Evolutionary conservation across 2,329 filamentous ascomycete genomes (phyloP), one percentile per base, ranked within the genome.

Genomic region (Sporothrix inflata): DNA sequence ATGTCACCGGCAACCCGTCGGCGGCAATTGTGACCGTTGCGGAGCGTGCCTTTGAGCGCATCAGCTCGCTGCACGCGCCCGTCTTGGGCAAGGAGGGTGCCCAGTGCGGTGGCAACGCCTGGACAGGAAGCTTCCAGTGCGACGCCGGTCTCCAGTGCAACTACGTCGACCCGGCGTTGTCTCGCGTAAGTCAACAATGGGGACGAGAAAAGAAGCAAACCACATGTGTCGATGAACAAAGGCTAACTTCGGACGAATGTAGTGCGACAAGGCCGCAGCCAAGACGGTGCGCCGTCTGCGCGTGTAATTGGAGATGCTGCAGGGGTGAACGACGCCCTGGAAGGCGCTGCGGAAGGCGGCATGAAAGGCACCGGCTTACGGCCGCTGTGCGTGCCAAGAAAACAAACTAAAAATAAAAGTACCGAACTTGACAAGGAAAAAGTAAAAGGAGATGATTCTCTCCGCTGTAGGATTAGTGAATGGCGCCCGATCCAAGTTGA

Each of bases 1-100:
- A 88, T 69, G 83, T 87, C n/a, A 86, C 86, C 2, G 87, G 86
- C 45, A 90, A 90, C 77, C 88, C 88, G 1, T 85, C 86, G 45
- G 85, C 87, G 0, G 83, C 86, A 11, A 86, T 90, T 76, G 86
- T 90, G 77, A 82, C 86, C 38, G 86, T 84, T 42, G 85, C 87
- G n/a, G 88, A 90, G 79, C 83, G 84, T 24, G 87, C 86, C n/a
- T 76, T 78, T 19, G 78, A 74, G 69, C 74, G 73, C 70, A 76
- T 77, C 49, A 70, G 73, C 69, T 55, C 72, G 0, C 69, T 75
- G 0, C 70, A 57, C 16, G 45, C 70, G 4, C 70, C 72, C 0
- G 45, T 30, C 2, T 19, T 49, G 1, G 67, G 67, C 19, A 14
- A 49, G 9, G 66, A 40, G 27, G 73, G 73, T 12, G 51, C 63